Evolutionary conservation across 805 yeast species (phyloP).

Genomic region (Nakazawaea laoshanensis): DNA sequence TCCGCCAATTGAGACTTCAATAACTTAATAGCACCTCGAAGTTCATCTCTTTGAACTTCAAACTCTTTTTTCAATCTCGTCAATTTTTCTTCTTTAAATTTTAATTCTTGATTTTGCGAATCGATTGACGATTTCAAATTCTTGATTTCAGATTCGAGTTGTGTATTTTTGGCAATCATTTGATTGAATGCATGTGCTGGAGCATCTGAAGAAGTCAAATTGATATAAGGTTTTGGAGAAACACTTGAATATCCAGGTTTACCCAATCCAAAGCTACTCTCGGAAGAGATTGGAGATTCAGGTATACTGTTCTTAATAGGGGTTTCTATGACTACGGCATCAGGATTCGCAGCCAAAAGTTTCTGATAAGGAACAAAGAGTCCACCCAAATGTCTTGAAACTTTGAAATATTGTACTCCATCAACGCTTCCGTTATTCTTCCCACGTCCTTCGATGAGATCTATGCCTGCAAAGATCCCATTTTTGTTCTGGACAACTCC

Average conservation of each 20-base stretch:
- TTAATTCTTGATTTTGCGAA: too few relatives aligned
- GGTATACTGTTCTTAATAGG: too few relatives aligned
- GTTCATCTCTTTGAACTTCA: conserved; percentile 48
- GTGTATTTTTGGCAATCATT: too few relatives aligned
- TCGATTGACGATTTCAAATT: too few relatives aligned
- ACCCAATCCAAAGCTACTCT: too few relatives aligned
- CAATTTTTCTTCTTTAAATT: conserved; percentile 36
- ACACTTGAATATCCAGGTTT: too few relatives aligned
- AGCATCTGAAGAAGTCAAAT: too few relatives aligned
- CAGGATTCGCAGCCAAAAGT: conserved; percentile 17
- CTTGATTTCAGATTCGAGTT: too few relatives aligned
- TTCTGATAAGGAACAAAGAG: conserved; percentile 58
- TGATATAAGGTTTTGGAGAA: too few relatives aligned
- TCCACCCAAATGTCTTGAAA: conserved; percentile 59
- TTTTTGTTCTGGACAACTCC: conserved; percentile 68
- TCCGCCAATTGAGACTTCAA: conserved; percentile 48
- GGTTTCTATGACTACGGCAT: too few relatives aligned
- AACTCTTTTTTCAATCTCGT: conserved; percentile 36
- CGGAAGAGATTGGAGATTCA: too few relatives aligned
- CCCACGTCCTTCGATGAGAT: conserved; percentile 71
- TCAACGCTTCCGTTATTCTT: conserved; percentile 80
- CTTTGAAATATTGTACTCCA: conserved; percentile 63
- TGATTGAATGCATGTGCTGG: too few relatives aligned
- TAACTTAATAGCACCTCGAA: conserved; percentile 48
- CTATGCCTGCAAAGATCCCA: conserved; percentile 84